Percentiles rank a stretch among this genome's conserved stretches.
phyloP scores from a whole-genome alignment of 2,329 filamentous ascomycete species.

The Lachnellula hyalina region DNA sequence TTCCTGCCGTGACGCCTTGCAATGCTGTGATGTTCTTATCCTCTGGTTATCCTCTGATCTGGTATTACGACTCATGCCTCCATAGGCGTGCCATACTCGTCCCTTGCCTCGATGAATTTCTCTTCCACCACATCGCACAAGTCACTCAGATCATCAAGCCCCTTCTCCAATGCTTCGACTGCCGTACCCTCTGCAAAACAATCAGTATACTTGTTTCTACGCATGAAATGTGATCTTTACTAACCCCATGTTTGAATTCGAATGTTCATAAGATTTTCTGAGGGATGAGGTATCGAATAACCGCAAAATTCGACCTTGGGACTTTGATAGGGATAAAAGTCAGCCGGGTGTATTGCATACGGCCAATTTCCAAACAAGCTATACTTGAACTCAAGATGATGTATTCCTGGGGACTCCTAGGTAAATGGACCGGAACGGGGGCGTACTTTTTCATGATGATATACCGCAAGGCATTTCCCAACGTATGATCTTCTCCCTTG shows the following conservation, averaged over 20 bases:
- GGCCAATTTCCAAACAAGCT: background rate
- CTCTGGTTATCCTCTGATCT: conserved; percentile 1
- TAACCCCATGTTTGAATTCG: conserved; percentile 95
- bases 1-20: conserved; percentile 25
- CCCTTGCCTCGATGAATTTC: conserved; percentile 69
- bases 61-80: conserved; percentile 6
- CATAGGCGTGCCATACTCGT: conserved; percentile 42
- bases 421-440: background rate
- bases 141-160: conserved; percentile 80
- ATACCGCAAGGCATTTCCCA: conserved; percentile 90
- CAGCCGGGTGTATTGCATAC: background rate
- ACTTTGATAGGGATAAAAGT: conserved; percentile 41
- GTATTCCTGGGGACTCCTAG: background rate
- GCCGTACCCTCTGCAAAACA: conserved; percentile 64
- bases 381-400: background rate
- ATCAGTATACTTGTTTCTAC: conserved; percentile 1
- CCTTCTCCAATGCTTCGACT: conserved; percentile 83
- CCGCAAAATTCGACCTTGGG: conserved; percentile 97
- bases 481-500: conserved; percentile 85
- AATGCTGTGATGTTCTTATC: conserved; percentile 19
- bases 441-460: conserved; percentile 98
- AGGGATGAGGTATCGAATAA: conserved; percentile 95
- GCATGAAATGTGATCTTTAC: conserved; percentile 27
- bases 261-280: conserved; percentile 93
- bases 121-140: conserved; percentile 92